Evolutionary conservation across 805 yeast genomes (phyloP).

Genomic region (Blastobotrys terrestris): DNA sequence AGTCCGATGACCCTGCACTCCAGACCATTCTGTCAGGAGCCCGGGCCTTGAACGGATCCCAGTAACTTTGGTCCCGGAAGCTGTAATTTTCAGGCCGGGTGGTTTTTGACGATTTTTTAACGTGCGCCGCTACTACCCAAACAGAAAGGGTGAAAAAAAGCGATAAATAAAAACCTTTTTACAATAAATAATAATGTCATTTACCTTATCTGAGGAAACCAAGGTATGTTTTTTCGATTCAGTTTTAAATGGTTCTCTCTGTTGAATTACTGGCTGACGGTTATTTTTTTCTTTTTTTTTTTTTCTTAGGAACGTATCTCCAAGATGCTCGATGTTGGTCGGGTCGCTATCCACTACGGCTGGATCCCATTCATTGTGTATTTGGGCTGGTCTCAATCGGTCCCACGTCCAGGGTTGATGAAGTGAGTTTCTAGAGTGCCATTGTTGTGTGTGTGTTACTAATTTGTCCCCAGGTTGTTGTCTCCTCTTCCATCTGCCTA

Average conservation of each 20-base stretch:
- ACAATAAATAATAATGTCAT: background rate
- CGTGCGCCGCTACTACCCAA: background rate
- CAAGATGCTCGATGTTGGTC: slow-evolving; percentile 74
- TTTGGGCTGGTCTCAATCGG: slow-evolving; percentile 77
- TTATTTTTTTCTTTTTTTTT: slow-evolving; percentile 20
- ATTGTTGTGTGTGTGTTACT: slow-evolving; percentile 4
- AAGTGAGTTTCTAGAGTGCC: slow-evolving; percentile 30
- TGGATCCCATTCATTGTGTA: slow-evolving; percentile 94
- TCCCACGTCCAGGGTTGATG: slow-evolving; percentile 78
- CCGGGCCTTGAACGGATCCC: background rate
- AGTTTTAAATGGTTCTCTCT: too few species aligned
- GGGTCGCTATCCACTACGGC: slow-evolving; percentile 88
- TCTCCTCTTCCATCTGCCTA: slow-evolving; percentile 77
- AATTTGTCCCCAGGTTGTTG: slow-evolving; percentile 39
- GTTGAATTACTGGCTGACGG: too few species aligned
- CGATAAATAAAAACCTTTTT: background rate
- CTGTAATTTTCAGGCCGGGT: background rate
- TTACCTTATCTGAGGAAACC: slow-evolving; percentile 33
- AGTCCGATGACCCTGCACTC: background rate
- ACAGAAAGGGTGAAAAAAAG: background rate
- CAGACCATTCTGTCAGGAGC: background rate
- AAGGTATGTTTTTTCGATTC: too few species aligned
- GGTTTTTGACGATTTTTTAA: too few species aligned
- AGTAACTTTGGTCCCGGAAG: background rate
- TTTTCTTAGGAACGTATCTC: slow-evolving; percentile 71